Percentiles rank a stretch among this genome's conserved stretches.
phyloP scores from a whole-genome alignment of 305 asterid genomes.

The Rubia tinctorum region DNA sequence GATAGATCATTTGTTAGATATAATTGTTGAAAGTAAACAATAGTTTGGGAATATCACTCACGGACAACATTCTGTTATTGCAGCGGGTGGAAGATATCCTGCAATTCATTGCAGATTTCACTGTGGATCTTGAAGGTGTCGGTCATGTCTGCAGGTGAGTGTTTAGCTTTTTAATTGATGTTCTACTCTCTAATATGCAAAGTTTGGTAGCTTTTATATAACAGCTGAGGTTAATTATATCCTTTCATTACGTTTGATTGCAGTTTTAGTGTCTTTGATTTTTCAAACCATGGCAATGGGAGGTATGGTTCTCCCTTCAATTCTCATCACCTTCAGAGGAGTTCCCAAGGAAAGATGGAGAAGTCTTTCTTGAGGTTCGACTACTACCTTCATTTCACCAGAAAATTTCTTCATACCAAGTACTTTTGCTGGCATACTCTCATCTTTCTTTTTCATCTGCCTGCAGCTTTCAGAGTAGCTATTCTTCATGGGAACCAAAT shows the following conservation, averaged over 20 bases:
- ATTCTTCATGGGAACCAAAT: conserved; percentile 86
- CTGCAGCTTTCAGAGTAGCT: conserved; percentile 74
- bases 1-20: neutral
- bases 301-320: conserved; percentile 76
- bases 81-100: conserved; percentile 83
- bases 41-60: neutral
- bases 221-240: too few relatives aligned
- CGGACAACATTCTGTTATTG: conserved; percentile 20
- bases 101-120: conserved; percentile 82
- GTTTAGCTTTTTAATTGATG: conserved; percentile 11
- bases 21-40: neutral
- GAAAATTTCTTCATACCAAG: conserved; percentile 5
- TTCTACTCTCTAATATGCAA: neutral
- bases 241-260: conserved; percentile 10
- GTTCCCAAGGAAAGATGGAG: conserved; percentile 98
- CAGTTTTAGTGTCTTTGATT: conserved; percentile 93
- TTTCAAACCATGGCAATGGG: conserved; percentile 74
- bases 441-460: conserved; percentile 1
- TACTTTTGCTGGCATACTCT: neutral
- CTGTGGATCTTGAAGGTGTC: conserved; percentile 83
- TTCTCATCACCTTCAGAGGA: conserved; percentile 53
- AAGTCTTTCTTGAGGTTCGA: conserved; percentile 86
- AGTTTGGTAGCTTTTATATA: neutral
- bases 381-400: neutral
- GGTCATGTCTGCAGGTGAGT: conserved; percentile 89